Conservation (phyloP, 116 monocot species). For the Posidonia oceanica region DNA sequence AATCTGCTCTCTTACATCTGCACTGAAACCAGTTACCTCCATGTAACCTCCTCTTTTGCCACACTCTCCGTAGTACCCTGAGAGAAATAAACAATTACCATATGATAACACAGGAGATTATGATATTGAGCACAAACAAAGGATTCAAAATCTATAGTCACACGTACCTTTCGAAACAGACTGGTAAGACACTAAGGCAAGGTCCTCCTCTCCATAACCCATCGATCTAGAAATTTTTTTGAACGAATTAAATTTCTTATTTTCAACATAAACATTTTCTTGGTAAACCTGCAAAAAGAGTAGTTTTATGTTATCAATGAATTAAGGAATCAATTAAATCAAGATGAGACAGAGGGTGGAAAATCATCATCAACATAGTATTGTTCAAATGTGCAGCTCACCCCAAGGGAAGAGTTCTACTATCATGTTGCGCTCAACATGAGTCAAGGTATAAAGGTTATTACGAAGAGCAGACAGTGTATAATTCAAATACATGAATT, state of each 20-base stretch:
- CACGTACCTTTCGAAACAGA: conserved; percentile 86
- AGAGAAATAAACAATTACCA: background rate
- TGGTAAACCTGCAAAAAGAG: conserved; percentile 47
- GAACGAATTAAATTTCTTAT: conserved; percentile 90
- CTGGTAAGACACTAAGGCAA: conserved; percentile 36
- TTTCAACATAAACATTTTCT: conserved; percentile 9
- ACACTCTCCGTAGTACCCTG: conserved; percentile 96
- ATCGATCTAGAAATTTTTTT: conserved; percentile 89
- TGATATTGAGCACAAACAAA: background rate
- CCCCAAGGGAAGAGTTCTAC: no score
- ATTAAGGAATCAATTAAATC: no score
- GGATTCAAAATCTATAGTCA: background rate
- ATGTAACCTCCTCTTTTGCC: conserved; percentile 98
- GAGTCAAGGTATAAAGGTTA: background rate
- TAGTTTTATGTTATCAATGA: background rate
- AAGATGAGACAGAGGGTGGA: no score
- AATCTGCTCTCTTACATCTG: conserved; percentile 84
- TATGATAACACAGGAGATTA: background rate
- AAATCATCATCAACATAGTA: no score
- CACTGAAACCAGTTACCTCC: conserved; percentile 89
- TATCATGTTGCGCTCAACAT: no score
- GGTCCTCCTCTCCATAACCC: conserved; percentile 22
- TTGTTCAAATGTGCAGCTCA: no score
- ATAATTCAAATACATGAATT: background rate
- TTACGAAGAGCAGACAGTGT: no score